Evolutionary conservation across 73 alveolate genomes (phyloP).

Genomic region (Paramecium sonneborni): DNA sequence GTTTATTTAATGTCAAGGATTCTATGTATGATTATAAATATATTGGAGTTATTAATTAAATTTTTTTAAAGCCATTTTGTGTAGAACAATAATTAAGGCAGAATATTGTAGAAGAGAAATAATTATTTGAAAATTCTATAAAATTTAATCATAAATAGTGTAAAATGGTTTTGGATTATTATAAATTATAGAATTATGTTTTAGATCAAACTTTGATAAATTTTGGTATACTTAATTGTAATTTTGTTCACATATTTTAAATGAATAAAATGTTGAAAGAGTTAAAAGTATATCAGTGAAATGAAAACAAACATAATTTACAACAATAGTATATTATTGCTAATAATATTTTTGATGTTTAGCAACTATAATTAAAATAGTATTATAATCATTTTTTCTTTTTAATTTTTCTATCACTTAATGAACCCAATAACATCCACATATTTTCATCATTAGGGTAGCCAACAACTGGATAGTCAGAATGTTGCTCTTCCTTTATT

Average conservation of each 20-base stretch:
- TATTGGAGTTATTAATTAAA: not conserved
- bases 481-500: not conserved
- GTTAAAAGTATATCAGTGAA: too few relatives aligned
- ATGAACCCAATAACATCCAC: conserved; percentile 65
- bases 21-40: not conserved
- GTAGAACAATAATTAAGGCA: not conserved
- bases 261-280: not conserved
- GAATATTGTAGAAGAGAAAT: not conserved
- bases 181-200: not conserved
- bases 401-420: not conserved
- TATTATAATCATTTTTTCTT: not conserved
- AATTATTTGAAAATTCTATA: not conserved
- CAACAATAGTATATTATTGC: too few relatives aligned
- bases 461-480: conserved; percentile 61
- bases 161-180: not conserved
- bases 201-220: not conserved
- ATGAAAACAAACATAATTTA: too few relatives aligned
- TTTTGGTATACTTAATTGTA: not conserved
- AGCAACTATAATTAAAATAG: not conserved
- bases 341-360: not conserved
- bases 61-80: not conserved
- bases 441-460: conserved; percentile 69
- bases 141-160: not conserved
- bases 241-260: not conserved
- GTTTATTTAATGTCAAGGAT: not conserved